A percentile compares a stretch with the other conserved stretches of the same genome.
These are phyloP conservation scores for Xylaria sp. DNA, from an alignment of 2,329 filamentous ascomycete species.

Conservation along the genomic window DNA sequence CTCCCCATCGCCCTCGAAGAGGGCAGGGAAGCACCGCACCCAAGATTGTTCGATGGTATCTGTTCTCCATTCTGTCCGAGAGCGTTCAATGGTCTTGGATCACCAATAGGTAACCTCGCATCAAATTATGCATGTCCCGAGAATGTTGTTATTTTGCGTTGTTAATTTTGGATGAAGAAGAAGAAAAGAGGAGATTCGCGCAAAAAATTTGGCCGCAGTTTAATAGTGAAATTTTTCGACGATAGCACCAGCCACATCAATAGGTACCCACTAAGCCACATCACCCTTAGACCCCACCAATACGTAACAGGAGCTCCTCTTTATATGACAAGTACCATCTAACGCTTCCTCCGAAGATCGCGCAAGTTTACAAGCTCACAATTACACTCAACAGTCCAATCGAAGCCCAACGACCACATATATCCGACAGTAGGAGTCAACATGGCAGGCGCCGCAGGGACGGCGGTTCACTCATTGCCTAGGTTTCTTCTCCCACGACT, in stretches of 20 bases:
- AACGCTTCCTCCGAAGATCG: slow-evolving; percentile 13
- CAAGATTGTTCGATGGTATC: slow-evolving; percentile 65
- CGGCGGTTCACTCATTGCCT: slow-evolving; percentile 57
- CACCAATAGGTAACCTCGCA: slow-evolving; percentile 58
- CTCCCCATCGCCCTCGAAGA: slow-evolving; percentile 57
- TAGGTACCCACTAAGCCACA: slow-evolving; percentile 13
- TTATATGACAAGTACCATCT: not conserved
- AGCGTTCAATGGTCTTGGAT: slow-evolving; percentile 61
- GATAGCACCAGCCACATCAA: slow-evolving; percentile 34
- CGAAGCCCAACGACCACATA: not conserved
- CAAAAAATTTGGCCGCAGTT: slow-evolving; percentile 1
- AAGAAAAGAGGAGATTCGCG: slow-evolving; percentile 37
- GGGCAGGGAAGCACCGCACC: slow-evolving; percentile 65
- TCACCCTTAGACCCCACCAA: not conserved
- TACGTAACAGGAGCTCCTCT: not conserved
- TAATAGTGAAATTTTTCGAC: slow-evolving; percentile 25
- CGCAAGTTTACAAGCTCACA: slow-evolving; percentile 11
- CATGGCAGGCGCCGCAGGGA: slow-evolving; percentile 46
- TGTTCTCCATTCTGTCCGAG: slow-evolving; percentile 64
- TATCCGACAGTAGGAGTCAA: not conserved
- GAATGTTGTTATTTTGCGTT: slow-evolving; percentile 61
- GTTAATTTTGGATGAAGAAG: slow-evolving; percentile 54
- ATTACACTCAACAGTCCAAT: slow-evolving; percentile 3
- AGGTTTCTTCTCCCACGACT: slow-evolving; percentile 65
- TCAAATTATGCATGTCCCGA: slow-evolving; percentile 55